A percentile compares a stretch with the other conserved stretches of the same genome.
phyloP scores from a whole-genome alignment of 495 filamentous ascomycete genomes.

The Penicillium subrubescens region DNA sequence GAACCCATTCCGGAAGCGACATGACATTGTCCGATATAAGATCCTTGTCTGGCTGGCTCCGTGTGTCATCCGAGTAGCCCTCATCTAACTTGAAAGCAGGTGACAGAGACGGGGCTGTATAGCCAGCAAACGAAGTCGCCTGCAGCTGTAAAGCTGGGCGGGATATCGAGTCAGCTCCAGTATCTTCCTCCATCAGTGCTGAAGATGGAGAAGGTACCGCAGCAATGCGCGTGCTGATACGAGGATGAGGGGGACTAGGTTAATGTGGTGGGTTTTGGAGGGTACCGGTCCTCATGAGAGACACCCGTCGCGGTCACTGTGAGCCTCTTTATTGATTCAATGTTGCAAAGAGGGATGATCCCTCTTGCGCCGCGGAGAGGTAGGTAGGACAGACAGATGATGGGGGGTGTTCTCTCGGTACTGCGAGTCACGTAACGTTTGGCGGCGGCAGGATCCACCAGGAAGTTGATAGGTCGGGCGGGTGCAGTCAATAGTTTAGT shows the following conservation, averaged over 20 bases:
- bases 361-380: slow-evolving; percentile 13
- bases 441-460: slow-evolving; percentile 19
- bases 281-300: neutral
- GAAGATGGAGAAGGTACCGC: neutral
- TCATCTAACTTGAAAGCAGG: slow-evolving; percentile 61
- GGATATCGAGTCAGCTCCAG: slow-evolving; percentile 20
- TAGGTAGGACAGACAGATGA: slow-evolving; percentile 11
- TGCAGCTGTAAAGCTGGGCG: slow-evolving; percentile 32
- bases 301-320: neutral
- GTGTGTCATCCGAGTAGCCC: slow-evolving; percentile 67
- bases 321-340: neutral
- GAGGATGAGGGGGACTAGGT: neutral
- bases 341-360: slow-evolving; percentile 12
- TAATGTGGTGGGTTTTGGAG: neutral
- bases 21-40: slow-evolving; percentile 40
- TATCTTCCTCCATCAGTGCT: slow-evolving; percentile 40
- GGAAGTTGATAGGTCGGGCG: slow-evolving; percentile 18
- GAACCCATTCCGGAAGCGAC: slow-evolving; percentile 54
- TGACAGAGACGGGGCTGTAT: slow-evolving; percentile 38
- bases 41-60: slow-evolving; percentile 55
- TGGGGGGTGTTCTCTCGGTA: slow-evolving; percentile 6
- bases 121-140: slow-evolving; percentile 27
- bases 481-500: neutral
- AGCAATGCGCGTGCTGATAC: neutral
- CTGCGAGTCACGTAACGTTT: slow-evolving; percentile 28